Base-by-base conservation (phyloP, 1,139 yeast species). In the Pichia sp. region DNA sequence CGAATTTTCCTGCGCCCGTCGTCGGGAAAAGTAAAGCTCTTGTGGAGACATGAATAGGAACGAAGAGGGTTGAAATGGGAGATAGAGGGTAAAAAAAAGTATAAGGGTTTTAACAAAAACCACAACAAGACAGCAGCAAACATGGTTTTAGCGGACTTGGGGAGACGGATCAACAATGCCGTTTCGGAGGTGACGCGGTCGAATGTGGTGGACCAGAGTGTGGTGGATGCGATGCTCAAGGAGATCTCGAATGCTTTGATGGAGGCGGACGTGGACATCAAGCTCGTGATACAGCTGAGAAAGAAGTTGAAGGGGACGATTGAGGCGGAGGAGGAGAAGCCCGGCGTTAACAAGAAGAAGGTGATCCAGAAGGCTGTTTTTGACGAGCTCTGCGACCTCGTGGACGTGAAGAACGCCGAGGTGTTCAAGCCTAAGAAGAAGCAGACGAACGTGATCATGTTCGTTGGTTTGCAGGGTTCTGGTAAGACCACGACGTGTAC, bases 401-500 rank as follows among this genome's bases (percentile, higher is more conserved):
- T 93, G 16, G 98, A 90, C 63, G 79, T 83, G 45, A 60, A 61
- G 51, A 65, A 64, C 44, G 80, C 78, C 48, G 80, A 77, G 58
- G 85, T 91, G 5, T 95, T 85, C 64, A 87, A 87, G 69, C 98
- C 98, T 41, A 86, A 86, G 72, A 91, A 91, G 73, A 83, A 83
- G 56, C 76, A 78, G 61, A 66, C 80, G 7, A 82, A 79, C 61
- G 87, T 91, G 26, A 86, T 93, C 59, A 93, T 93, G 99, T 87
- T 93, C 77, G 99, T 93, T 52, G 99, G 99, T 65, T 76, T 93
- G 57, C 99, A 95, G 68, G 99, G 99, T 74, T 95, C 98, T 9
- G 99, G 99, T 79, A 93, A 93, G 69, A 93, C 99, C 26, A 93
- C 99, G 0, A 84, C 97, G 2, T 91, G 98, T 81, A 93, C 99